Base-by-base conservation (phyloP, 192 early-diverging fungal genomes). In the Pecoramyces ruminantium region DNA sequence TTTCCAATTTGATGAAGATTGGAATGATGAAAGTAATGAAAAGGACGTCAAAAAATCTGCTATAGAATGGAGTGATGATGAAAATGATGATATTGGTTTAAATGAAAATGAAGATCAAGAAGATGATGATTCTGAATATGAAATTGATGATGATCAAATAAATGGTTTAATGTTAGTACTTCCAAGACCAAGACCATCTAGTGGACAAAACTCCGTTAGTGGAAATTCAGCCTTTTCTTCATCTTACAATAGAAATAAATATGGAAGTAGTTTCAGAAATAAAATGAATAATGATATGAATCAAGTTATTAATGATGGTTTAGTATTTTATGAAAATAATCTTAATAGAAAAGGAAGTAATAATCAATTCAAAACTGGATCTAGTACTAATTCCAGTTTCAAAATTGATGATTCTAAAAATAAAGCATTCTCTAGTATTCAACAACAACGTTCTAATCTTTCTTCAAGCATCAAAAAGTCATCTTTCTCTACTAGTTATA, bases 301-400 rank as follows among this genome's bases (percentile, higher is more conserved):
- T 30, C 94, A 96, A 79, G 94, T 96, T 84, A 98, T 98, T 85
- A 98, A 93, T 85, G 96, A 98, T 84, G 96, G 96, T 3, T 87
- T 98, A n/a, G 93, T 93, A 82, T 88, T 94, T 81, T 98, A 97
- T 81, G 96, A 98, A 82, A 85, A 89, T 77, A 92, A 93, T 38
- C 85, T 94, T 25, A 67, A 67, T n/a, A 67, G 51, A 67, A 67
- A 67, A n/a, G 25, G 25, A n/a, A 67, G 51, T 67, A 67, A 67
- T 27, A 67, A 67, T 27, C 51, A 67, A 67, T 67, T 67, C 9
- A 67, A 67, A 67, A 9, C 25, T 9, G 51, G 51, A 67, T 67
- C 51, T 9, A 67, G 51, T 67, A 67, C 4, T 67, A 67, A 67
- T 11, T n/a, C 21, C n/a, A 67, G 51, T n/a, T 67, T 67, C 9